phyloP scores from a whole-genome alignment of 306 rosid species.

The Datisca glomerata region DNA sequence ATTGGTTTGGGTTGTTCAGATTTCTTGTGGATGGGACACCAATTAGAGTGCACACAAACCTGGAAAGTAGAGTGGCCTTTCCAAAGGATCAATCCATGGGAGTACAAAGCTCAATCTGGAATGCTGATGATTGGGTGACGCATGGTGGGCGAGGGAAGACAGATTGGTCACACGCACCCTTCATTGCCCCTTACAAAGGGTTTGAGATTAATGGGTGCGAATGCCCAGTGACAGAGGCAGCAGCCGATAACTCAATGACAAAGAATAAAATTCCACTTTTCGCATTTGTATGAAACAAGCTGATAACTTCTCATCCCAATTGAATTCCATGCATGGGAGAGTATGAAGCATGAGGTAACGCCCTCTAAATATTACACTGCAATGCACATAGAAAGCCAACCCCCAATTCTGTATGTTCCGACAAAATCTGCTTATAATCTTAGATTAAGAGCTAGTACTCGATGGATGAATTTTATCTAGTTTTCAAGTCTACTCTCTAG shows the following conservation, averaged over 20 bases:
- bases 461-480: too few species aligned
- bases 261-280: conserved; percentile 2
- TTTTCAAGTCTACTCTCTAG: too few species aligned
- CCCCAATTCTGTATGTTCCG: too few species aligned
- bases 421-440: too few species aligned
- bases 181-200: conserved; percentile 46
- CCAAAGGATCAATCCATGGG: conserved; percentile 11
- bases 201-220: conserved; percentile 66
- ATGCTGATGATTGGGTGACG: conserved; percentile 36
- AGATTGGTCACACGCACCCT: conserved; percentile 85
- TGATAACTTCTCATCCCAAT: too few species aligned
- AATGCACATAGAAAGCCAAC: too few species aligned
- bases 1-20: not conserved
- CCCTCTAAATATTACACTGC: too few species aligned
- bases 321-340: too few species aligned
- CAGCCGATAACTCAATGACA: too few species aligned
- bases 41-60: conserved; percentile 9
- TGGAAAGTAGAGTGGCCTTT: conserved; percentile 9
- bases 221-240: conserved; percentile 18
- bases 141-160: conserved; percentile 86
- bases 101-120: conserved; percentile 5
- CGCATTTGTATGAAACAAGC: too few species aligned
- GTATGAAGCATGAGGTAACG: too few species aligned
- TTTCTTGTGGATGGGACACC: conserved; percentile 14
- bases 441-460: too few species aligned